Percentiles rank a stretch among this genome's conserved stretches.
phyloP scores from a whole-genome alignment of 306 rosid species.

The Arachis hypogaea region DNA sequence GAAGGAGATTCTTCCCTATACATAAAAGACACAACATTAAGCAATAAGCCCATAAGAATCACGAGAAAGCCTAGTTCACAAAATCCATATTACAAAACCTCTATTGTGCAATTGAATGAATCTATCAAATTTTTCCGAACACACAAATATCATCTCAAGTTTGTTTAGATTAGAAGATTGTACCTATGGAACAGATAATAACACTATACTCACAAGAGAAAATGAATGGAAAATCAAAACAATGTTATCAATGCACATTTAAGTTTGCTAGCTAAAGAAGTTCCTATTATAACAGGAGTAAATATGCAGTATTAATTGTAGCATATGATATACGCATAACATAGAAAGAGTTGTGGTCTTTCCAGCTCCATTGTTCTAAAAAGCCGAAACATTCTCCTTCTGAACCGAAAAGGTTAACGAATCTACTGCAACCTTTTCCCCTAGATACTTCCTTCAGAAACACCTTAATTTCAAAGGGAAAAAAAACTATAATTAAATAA shows the following conservation, averaged over 20 bases:
- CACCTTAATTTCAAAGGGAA: conserved; percentile 57
- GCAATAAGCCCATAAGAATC: conserved; percentile 17
- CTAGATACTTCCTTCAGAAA: conserved; percentile 64
- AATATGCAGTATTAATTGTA: conserved; percentile 12
- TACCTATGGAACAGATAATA: conserved; percentile 4
- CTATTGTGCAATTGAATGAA: not conserved
- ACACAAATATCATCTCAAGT: conserved; percentile 9
- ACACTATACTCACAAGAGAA: not conserved
- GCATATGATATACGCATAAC: conserved; percentile 66
- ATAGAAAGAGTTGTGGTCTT: conserved; percentile 92
- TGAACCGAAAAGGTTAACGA: conserved; percentile 92
- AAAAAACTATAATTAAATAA: conserved; percentile 23
- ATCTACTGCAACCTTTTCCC: conserved; percentile 79
- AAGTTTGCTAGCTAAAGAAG: conserved; percentile 15
- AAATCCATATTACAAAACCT: conserved; percentile 27
- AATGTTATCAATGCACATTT: conserved; percentile 1
- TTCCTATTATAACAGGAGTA: not conserved
- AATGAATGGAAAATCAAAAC: not conserved
- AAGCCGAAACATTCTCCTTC: conserved; percentile 96
- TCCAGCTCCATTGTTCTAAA: conserved; percentile 97
- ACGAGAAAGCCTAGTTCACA: conserved; percentile 32
- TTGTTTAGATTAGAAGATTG: conserved; percentile 28
- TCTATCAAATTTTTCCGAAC: conserved; percentile 9
- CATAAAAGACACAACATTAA: conserved; percentile 20
- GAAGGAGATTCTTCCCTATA: conserved; percentile 93